Conservation (phyloP, 2,329 filamentous ascomycete species). For the Colletotrichum tamarilloi region DNA sequence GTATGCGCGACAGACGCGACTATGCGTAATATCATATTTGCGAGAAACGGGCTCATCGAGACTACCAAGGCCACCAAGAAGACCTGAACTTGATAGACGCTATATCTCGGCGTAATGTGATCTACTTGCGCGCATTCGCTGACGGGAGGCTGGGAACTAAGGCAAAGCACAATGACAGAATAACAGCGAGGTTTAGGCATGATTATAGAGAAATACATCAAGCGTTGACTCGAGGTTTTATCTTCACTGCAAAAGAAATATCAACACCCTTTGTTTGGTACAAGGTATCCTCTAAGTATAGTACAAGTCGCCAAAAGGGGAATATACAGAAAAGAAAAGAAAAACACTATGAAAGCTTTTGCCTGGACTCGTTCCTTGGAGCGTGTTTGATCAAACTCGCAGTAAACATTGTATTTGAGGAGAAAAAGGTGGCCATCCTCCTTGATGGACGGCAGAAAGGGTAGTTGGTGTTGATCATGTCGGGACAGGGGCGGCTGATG, state of each 20-base stretch:
- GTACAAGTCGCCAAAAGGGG: constrained; percentile 26
- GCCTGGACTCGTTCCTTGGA: constrained; percentile 5
- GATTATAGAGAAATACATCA: not conserved
- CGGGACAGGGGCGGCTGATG: not conserved
- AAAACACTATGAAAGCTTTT: constrained; percentile 23
- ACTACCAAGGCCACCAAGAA: not conserved
- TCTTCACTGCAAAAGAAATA: not conserved
- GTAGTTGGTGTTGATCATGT: constrained; percentile 5
- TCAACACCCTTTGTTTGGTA: constrained; percentile 30
- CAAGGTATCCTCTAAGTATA: constrained; percentile 35
- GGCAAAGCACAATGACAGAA: not conserved
- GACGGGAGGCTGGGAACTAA: not conserved
- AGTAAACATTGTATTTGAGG: constrained; percentile 3
- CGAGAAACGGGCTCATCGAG: constrained; percentile 52
- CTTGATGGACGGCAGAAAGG: not conserved
- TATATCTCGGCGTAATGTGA: not conserved
- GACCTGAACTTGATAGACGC: not conserved
- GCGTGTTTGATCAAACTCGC: constrained; percentile 8
- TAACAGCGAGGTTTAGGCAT: not conserved
- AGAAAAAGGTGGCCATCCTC: not conserved
- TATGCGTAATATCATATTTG: constrained; percentile 59
- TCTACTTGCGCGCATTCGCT: not conserved
- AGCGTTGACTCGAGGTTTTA: not conserved
- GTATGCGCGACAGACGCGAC: constrained; percentile 79
- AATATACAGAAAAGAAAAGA: constrained; percentile 22